Evolutionary conservation across 2,329 filamentous ascomycete genomes (phyloP).

Genomic region (Fusarium udum): DNA sequence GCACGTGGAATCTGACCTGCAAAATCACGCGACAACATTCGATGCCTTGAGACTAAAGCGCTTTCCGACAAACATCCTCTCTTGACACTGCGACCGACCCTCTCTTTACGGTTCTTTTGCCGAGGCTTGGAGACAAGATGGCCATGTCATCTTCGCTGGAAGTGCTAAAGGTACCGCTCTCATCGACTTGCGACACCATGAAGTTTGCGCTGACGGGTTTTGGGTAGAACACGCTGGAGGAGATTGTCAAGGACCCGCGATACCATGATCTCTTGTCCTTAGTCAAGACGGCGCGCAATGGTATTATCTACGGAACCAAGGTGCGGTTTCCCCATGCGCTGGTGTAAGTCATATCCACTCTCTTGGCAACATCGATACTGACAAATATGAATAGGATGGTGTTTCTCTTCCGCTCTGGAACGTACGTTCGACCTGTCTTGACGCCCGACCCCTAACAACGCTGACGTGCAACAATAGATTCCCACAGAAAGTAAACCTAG

Average conservation of each 20-base stretch:
- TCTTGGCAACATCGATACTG: conserved; percentile 16
- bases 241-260: conserved; percentile 80
- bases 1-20: conserved; percentile 1
- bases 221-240: conserved; percentile 73
- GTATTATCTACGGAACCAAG: conserved; percentile 95
- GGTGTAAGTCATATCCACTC: conserved; percentile 61
- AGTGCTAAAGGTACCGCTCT: conserved; percentile 41
- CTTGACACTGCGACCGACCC: conserved; percentile 15
- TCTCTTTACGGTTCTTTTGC: conserved; percentile 21
- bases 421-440: conserved; percentile 60
- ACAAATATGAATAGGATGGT: conserved; percentile 75
- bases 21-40: conserved; percentile 25
- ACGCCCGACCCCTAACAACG: not conserved
- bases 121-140: conserved; percentile 41
- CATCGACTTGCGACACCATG: not conserved
- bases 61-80: conserved; percentile 8
- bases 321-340: conserved; percentile 98
- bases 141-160: conserved; percentile 43
- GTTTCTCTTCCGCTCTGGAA: conserved; percentile 92
- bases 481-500: conserved; percentile 78
- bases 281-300: conserved; percentile 94
- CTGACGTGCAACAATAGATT: conserved; percentile 55
- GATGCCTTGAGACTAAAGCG: conserved; percentile 19
- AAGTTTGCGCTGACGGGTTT: conserved; percentile 16
- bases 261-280: conserved; percentile 87